phyloP scores from a whole-genome alignment of 2,329 filamentous ascomycete genomes.

The Camptophora hylomeconis region DNA sequence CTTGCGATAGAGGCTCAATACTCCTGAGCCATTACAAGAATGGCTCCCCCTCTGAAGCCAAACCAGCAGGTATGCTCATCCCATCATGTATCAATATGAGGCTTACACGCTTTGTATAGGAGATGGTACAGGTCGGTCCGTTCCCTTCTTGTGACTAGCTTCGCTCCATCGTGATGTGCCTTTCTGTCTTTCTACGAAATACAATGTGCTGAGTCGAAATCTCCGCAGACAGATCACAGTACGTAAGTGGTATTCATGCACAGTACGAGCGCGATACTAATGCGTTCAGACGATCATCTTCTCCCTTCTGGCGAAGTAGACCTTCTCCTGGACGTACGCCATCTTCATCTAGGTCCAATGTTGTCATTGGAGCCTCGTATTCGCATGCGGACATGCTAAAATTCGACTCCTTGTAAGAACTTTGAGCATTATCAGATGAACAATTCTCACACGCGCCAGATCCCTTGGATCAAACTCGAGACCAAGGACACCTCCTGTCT shows the following conservation, averaged over 20 bases:
- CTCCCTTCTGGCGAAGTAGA: slow-evolving; percentile 71
- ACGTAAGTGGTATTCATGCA: slow-evolving; percentile 16
- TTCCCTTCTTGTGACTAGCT: slow-evolving; percentile 25
- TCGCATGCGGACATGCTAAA: slow-evolving; percentile 93
- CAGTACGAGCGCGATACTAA: slow-evolving; percentile 11
- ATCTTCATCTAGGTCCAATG: slow-evolving; percentile 49
- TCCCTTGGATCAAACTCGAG: slow-evolving; percentile 16
- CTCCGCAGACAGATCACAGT: slow-evolving; percentile 26
- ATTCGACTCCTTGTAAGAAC: slow-evolving; percentile 60
- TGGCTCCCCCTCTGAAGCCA: too few species aligned
- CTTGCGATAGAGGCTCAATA: not conserved
- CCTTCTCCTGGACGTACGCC: too few species aligned
- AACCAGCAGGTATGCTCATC: slow-evolving; percentile 54
- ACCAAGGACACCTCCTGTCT: slow-evolving; percentile 20
- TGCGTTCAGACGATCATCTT: slow-evolving; percentile 51
- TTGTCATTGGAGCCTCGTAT: slow-evolving; percentile 87
- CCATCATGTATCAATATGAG: too few species aligned
- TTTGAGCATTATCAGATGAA: not conserved
- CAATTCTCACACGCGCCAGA: slow-evolving; percentile 3
- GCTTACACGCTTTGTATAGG: too few species aligned
- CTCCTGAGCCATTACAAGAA: too few species aligned
- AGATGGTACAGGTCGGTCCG: slow-evolving; percentile 99
- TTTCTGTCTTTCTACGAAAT: not conserved
- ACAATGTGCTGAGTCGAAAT: slow-evolving; percentile 6
- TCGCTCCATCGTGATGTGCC: not conserved